Evolutionary conservation across 345 rosid genomes (phyloP), one percentile per base, ranked within the genome.

Genomic region (Euphorbia peplus): DNA sequence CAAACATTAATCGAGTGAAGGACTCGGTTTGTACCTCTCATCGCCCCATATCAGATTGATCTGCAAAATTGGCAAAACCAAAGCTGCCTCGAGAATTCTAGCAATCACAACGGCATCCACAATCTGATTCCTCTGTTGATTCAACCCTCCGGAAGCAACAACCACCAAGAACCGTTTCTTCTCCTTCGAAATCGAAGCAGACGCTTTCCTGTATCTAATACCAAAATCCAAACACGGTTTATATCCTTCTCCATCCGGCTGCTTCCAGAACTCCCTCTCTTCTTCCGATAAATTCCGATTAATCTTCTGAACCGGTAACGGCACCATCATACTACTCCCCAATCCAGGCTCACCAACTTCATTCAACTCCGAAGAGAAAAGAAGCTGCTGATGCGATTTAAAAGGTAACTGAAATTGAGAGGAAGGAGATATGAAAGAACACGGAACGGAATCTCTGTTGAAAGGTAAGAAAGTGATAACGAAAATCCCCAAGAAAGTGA

Each of bases 31-130:
- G 50, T 78, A 87, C 96, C 96, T 90, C 54, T 87, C 92, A 61
- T 90, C 92, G 22, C 74, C 86, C 92, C 96, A 87, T 0, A 90
- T 80, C 44, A 75, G 73, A 78, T 86, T 86, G 72, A 87, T 83
- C 80, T 87, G 89, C 86, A 89, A 76, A 50, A 87, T 71, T 0
- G 96, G 96, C 55, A 85, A 82, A 75, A 89, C 96, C 65, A 89
- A 75, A 57, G 88, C 84, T 15, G 90, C 89, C 79, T 80, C 90
- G 69, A 89, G 90, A 82, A 86, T 84, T 76, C 84, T 81, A 0
- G 96, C 90, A 41, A 89, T 85, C 13, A 89, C 89, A 67, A 89
- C 96, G 51, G 89, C 92, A 64, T 89, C 90, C 35, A 84, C 82
- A 48, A 89, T 87, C 76, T 89, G 92, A 78, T 84, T 87, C 68